Evolutionary conservation across 805 yeast species (phyloP), one percentile per base, ranked within the genome.

Genomic region (Brettanomyces custersianus): DNA sequence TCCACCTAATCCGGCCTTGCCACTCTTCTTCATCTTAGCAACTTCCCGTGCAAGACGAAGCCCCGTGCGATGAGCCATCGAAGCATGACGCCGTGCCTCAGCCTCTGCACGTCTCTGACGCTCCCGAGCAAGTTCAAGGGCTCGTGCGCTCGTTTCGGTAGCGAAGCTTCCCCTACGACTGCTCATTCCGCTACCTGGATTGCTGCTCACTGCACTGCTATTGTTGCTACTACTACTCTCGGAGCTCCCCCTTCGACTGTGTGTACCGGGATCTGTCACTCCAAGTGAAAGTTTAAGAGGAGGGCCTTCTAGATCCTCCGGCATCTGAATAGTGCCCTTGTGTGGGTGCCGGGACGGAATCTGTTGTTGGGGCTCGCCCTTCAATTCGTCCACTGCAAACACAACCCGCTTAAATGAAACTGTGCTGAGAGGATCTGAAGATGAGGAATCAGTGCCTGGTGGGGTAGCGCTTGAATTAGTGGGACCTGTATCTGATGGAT

Each of bases 31-130:
- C 48, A 62, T 75, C 26, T 57, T 60, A 2, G 65, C 44, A 9
- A 80, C 84, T 57, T 82, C 92, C 32, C 63, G 62, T 0, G 87
- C 87, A 29, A 80, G 72, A 49, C 81, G 62, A 43, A 72, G 70
- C 1, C 90, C 94, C 4, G 84, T 73, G 22, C 63, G 51, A 55
- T 81, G 85, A 0, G 92, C 90, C 49, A 81, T 90, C 34, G 73
- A 70, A 2, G 86, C 85, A 57, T 80, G 90, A 41, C 72, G 76
- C 21, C 70, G 74, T 1, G 88, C 74, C 49, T 80, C 87, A 19
- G 67, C 54, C 15, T 70, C 46, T 1, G 80, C 74, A 34, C 62
- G 51, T 26, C 58, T 65, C 42, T 78, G 82, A 15, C 73, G 65
- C 18, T 76, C 82, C n/a, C 72, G 47, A 0, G 87, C 87, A 27